Conservation (phyloP, 768 basidiomycete species). For the Crassisporium funariophilum region DNA sequence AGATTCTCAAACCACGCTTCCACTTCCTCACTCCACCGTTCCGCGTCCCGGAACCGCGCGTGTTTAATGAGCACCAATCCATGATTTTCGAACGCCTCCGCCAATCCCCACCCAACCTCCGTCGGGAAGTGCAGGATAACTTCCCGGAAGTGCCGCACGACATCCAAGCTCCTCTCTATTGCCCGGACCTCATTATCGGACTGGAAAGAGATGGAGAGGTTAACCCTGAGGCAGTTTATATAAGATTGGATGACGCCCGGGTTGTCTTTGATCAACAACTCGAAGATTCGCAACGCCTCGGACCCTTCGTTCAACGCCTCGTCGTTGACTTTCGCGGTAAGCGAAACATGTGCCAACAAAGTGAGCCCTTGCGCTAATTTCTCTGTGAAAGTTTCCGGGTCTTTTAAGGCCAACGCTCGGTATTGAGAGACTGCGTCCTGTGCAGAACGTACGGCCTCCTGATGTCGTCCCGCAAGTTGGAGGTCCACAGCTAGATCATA, state of each 20-base stretch:
- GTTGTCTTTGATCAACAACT: neutral
- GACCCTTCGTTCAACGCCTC: slow-evolving; percentile 12
- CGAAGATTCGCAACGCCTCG: slow-evolving; percentile 8
- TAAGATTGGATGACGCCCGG: neutral
- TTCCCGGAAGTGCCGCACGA: neutral
- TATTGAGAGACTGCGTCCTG: slow-evolving; percentile 13
- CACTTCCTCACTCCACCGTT: neutral
- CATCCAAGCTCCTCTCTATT: neutral
- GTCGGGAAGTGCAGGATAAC: neutral
- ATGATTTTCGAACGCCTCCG: neutral
- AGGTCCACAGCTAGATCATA: slow-evolving; percentile 14
- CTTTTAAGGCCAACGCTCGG: slow-evolving; percentile 9
- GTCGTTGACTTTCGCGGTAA: slow-evolving; percentile 4
- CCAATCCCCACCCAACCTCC: neutral
- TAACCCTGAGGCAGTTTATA: neutral
- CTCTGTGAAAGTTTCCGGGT: slow-evolving; percentile 11
- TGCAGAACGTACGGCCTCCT: slow-evolving; percentile 9
- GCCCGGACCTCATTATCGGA: neutral
- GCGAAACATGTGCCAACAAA: slow-evolving; percentile 2
- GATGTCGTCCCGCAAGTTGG: slow-evolving; percentile 6
- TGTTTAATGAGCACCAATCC: neutral
- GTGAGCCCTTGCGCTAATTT: slow-evolving; percentile 10
- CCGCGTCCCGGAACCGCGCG: neutral
- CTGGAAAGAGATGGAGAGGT: neutral
- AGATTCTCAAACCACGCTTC: neutral